phyloP scores from a whole-genome alignment of 148 eudicot species.

The Euryodendron excelsum region DNA sequence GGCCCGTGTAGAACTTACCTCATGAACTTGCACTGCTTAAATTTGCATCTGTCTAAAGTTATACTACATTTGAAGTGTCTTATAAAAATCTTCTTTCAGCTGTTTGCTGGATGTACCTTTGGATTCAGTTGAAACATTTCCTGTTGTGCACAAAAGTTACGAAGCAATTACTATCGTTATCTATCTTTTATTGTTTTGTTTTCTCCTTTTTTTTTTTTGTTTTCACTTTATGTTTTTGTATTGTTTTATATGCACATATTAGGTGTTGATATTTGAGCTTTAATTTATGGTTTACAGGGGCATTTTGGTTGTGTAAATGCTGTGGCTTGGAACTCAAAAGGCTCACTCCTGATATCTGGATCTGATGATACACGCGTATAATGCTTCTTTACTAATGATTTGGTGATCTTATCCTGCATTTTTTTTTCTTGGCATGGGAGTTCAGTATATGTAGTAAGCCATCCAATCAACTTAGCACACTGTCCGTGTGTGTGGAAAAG shows the following conservation, averaged over 20 bases:
- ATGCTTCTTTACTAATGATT: conserved; percentile 11
- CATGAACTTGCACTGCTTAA: not conserved
- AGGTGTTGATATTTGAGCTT: not conserved
- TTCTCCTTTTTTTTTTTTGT: too few species aligned
- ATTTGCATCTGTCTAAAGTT: not conserved
- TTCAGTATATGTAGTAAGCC: not conserved
- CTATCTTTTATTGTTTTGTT: too few species aligned
- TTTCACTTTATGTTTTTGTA: too few species aligned
- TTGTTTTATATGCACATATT: too few species aligned
- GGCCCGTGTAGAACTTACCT: not conserved
- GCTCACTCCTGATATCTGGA: conserved; percentile 91
- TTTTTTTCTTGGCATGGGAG: not conserved
- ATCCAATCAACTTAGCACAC: not conserved
- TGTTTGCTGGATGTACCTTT: not conserved
- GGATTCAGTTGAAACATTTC: not conserved
- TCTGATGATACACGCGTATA: conserved; percentile 92
- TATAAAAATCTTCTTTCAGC: not conserved
- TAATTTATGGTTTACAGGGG: conserved; percentile 47
- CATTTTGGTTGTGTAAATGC: conserved; percentile 91
- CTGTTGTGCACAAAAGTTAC: too few species aligned
- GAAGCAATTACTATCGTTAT: too few species aligned
- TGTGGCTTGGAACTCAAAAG: conserved; percentile 88
- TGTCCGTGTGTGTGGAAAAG: not conserved
- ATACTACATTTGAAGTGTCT: not conserved
- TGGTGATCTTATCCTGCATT: not conserved